A percentile compares a stretch with the other conserved stretches of the same genome.
Evolutionary conservation across 495 filamentous ascomycete genomes (phyloP).

Genomic region (Tuber borchii): DNA sequence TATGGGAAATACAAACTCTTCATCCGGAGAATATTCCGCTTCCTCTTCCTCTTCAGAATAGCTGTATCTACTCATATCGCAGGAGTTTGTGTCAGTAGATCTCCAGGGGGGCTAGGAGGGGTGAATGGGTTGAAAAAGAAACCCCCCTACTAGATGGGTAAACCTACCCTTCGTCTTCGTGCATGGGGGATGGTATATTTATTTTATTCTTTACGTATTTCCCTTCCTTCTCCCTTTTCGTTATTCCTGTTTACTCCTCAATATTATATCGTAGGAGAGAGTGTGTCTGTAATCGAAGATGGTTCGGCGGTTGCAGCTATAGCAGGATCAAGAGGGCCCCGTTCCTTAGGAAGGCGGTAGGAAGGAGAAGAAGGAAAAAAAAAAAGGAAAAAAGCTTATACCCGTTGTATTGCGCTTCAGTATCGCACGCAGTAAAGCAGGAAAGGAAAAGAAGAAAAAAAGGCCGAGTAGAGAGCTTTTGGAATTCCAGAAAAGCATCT

Average conservation of each 20-base stretch:
- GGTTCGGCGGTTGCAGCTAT: neutral
- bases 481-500: neutral
- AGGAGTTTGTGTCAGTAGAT: neutral
- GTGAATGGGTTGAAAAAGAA: neutral
- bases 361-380: neutral
- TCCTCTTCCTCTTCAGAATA: neutral
- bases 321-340: neutral
- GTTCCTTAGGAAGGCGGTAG: neutral
- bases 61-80: neutral
- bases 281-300: neutral
- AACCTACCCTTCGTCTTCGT: conserved; percentile 3
- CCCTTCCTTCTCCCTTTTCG: neutral
- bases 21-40: neutral
- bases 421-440: neutral
- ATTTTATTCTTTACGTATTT: neutral
- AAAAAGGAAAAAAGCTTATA: neutral
- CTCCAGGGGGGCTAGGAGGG: neutral
- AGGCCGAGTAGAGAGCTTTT: neutral
- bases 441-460: neutral
- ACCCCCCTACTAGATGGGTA: neutral
- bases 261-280: neutral
- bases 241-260: neutral
- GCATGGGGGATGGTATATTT: neutral
- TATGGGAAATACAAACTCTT: neutral
- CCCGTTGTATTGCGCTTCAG: neutral